These are phyloP conservation scores for Chaetothyriales sp. DNA, from an alignment of 2,329 filamentous ascomycete species.

Conservation along the genomic window DNA sequence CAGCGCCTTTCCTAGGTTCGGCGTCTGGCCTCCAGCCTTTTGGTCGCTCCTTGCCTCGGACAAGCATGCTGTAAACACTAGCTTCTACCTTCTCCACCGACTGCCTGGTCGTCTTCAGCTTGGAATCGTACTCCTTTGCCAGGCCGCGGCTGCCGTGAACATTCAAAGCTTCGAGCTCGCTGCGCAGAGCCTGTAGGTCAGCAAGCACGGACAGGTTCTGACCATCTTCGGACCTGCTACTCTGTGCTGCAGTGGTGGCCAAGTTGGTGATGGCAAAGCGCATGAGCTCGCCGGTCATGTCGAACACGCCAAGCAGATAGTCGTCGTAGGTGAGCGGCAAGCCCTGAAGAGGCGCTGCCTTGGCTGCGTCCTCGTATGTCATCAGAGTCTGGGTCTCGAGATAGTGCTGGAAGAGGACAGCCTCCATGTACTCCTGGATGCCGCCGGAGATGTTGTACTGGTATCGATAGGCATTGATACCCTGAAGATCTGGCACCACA, in stretches of 20 bases:
- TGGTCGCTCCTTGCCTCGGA: constrained; percentile 75
- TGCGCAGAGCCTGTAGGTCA: constrained; percentile 66
- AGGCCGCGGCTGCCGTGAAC: constrained; percentile 38
- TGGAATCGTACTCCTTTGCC: constrained; percentile 53
- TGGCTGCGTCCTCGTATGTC: constrained; percentile 45
- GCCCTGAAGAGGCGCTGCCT: constrained; percentile 25
- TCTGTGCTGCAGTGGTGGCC: constrained; percentile 38
- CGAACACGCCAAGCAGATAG: constrained; percentile 81
- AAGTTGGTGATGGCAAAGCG: constrained; percentile 81
- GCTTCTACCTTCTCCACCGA: constrained; percentile 92
- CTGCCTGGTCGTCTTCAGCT: constrained; percentile 70
- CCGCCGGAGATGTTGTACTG: constrained; percentile 58
- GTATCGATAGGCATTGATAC: constrained; percentile 72
- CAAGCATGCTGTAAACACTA: constrained; percentile 71
- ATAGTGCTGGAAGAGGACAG: constrained; percentile 77
- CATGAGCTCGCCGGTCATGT: constrained; percentile 94
- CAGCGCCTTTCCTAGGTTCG: constrained; percentile 20
- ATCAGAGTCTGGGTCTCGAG: constrained; percentile 63
- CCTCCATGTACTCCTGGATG: constrained; percentile 89
- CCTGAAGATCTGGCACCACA: constrained; percentile 58
- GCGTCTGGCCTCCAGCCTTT: constrained; percentile 79
- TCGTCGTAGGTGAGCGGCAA: constrained; percentile 63
- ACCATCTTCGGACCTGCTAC: constrained; percentile 2
- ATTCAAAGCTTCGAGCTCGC: constrained; percentile 60
- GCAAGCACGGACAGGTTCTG: constrained; percentile 51